Conservation (phyloP, 257 asterid species). For the Nicotiana knightiana region DNA sequence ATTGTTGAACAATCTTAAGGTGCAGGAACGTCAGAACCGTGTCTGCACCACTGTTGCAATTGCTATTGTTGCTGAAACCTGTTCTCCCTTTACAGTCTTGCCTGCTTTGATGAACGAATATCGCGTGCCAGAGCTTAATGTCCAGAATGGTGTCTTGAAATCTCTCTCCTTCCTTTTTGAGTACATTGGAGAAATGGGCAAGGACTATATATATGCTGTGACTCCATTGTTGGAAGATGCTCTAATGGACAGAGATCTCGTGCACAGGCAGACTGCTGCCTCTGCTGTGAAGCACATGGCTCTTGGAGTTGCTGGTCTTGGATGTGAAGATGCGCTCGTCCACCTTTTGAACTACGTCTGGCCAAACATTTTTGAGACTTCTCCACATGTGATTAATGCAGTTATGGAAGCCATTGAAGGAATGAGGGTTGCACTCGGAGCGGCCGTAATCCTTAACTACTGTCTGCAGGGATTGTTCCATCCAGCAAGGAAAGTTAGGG, state of each 20-base stretch:
- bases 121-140: slow-evolving; percentile 89
- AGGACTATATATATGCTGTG: slow-evolving; percentile 86
- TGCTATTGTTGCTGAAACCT: slow-evolving; percentile 89
- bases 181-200: slow-evolving; percentile 93
- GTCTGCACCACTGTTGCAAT: slow-evolving; percentile 97
- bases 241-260: slow-evolving; percentile 82
- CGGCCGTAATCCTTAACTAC: slow-evolving; percentile 67
- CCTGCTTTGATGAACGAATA: slow-evolving; percentile 90
- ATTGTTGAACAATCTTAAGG: slow-evolving; percentile 75
- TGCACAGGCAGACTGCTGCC: slow-evolving; percentile 86
- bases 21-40: slow-evolving; percentile 90
- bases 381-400: slow-evolving; percentile 86
- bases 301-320: slow-evolving; percentile 82
- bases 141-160: slow-evolving; percentile 83
- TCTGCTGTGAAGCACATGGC: slow-evolving; percentile 94
- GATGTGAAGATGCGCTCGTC: slow-evolving; percentile 83
- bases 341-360: slow-evolving; percentile 80
- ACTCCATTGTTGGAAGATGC: slow-evolving; percentile 91
- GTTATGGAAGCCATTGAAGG: slow-evolving; percentile 94
- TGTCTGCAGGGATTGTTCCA: slow-evolving; percentile 90
- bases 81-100: slow-evolving; percentile 80
- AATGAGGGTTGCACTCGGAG: slow-evolving; percentile 86
- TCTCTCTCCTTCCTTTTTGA: slow-evolving; percentile 80
- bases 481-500: slow-evolving; percentile 91
- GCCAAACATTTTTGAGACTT: slow-evolving; percentile 89